Evolutionary conservation across 108 stramenopile species (phyloP).

Genomic region (Pseudonitzschia pungens): DNA sequence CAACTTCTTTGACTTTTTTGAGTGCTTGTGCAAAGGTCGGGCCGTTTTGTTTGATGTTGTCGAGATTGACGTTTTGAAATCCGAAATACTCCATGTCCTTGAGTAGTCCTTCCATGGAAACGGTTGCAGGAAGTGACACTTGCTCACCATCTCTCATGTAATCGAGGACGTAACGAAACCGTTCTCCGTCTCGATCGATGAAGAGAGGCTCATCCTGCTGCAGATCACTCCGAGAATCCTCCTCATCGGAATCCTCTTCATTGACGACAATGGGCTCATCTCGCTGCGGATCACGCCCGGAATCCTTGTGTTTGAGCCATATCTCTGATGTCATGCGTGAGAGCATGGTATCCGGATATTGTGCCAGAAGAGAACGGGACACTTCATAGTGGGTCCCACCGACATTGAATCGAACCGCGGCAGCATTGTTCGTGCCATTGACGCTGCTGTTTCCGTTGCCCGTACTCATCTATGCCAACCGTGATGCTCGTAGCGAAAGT

Average conservation of each 20-base stretch:
- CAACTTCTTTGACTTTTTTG: too few relatives aligned
- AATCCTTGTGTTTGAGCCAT: slow-evolving; percentile 14
- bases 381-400: slow-evolving; percentile 39
- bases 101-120: slow-evolving; percentile 3
- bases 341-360: slow-evolving; percentile 32
- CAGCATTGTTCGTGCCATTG: neutral
- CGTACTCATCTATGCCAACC: neutral
- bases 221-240: neutral
- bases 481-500: too few relatives aligned
- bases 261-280: slow-evolving; percentile 32
- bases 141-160: slow-evolving; percentile 29
- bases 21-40: too few relatives aligned
- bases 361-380: slow-evolving; percentile 26
- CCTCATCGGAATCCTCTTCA: slow-evolving; percentile 8
- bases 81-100: slow-evolving; percentile 25
- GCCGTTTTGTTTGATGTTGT: neutral
- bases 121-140: slow-evolving; percentile 7
- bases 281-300: neutral
- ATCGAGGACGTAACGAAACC: slow-evolving; percentile 32
- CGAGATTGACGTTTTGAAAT: neutral
- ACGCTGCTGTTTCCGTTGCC: too few relatives aligned
- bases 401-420: slow-evolving; percentile 30
- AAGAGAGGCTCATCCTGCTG: slow-evolving; percentile 22
- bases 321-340: slow-evolving; percentile 22
- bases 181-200: slow-evolving; percentile 38